A percentile compares a stretch with the other conserved stretches of the same genome.
Evolutionary conservation across 1,139 yeast species (phyloP).

Genomic region (Yamadazyma taylorii): DNA sequence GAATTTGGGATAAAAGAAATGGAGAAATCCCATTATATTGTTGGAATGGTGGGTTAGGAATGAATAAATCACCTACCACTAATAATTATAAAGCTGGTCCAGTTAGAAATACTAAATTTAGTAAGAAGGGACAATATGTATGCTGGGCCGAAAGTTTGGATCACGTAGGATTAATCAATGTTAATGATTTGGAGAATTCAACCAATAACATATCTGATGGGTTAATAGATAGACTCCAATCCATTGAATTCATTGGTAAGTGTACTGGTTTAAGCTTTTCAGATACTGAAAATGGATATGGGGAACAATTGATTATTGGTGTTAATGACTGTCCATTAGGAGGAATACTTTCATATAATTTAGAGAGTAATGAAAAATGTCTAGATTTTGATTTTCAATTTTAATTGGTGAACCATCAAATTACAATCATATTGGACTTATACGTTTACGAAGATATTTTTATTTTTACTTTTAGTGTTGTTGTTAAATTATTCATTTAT

Average conservation of each 20-base stretch:
- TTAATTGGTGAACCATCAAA: slow-evolving; percentile 13
- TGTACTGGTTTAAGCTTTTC: slow-evolving; percentile 56
- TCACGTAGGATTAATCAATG: slow-evolving; percentile 51
- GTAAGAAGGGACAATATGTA: slow-evolving; percentile 43
- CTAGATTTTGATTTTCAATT: slow-evolving; percentile 45
- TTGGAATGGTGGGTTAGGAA: slow-evolving; percentile 41
- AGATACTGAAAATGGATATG: slow-evolving; percentile 44
- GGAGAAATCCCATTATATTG: slow-evolving; percentile 26
- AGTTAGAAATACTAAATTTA: slow-evolving; percentile 54
- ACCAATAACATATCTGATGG: slow-evolving; percentile 12
- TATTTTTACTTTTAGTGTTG: too few species aligned
- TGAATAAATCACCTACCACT: slow-evolving; percentile 1
- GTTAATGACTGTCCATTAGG: slow-evolving; percentile 59
- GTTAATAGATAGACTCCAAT: slow-evolving; percentile 37
- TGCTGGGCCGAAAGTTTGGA: slow-evolving; percentile 64
- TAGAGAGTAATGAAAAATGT: slow-evolving; percentile 35
- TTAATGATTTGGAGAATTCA: slow-evolving; percentile 25
- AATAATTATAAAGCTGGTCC: slow-evolving; percentile 38
- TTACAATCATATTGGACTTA: too few species aligned
- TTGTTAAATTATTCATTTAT: slow-evolving; percentile 3
- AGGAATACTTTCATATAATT: slow-evolving; percentile 51
- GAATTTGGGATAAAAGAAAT: slow-evolving; percentile 52
- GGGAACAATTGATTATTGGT: slow-evolving; percentile 53
- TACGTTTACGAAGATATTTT: too few species aligned
- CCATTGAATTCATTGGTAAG: slow-evolving; percentile 57